phyloP scores from a whole-genome alignment of 139 green algal genomes.

The Spirogloea muscicola region DNA sequence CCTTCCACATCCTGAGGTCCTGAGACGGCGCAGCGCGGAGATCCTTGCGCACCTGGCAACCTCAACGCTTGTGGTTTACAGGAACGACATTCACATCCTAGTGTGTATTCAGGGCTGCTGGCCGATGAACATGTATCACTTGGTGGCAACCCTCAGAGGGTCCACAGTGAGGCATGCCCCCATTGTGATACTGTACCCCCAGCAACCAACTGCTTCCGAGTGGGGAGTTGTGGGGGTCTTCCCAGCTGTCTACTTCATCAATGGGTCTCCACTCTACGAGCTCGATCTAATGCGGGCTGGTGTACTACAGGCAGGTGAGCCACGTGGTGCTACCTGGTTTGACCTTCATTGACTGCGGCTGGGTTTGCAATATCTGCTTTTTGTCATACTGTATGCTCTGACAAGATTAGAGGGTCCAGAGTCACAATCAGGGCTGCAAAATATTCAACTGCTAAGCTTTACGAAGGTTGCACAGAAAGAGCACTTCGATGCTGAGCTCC shows the following conservation, averaged over 20 bases:
- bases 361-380: no score
- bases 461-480: no score
- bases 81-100: neutral
- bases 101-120: neutral
- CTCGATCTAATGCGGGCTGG: conserved; percentile 28
- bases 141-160: conserved; percentile 1
- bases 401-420: no score
- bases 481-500: no score
- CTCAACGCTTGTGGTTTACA: neutral
- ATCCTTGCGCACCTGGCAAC: neutral
- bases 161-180: neutral
- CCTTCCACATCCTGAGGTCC: neutral
- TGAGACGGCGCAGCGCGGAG: neutral
- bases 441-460: no score
- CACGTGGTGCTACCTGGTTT: no score
- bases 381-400: no score
- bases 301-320: conserved; percentile 24
- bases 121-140: conserved; percentile 13
- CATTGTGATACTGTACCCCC: conserved; percentile 12
- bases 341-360: no score
- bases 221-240: conserved; percentile 26
- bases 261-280: conserved; percentile 20
- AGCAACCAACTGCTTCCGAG: conserved; percentile 1
- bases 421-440: no score
- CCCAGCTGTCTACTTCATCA: conserved; percentile 15